Percentiles rank a stretch among this genome's conserved stretches.
These are phyloP conservation scores for Capsicum baccatum DNA, from an alignment of 257 asterid species.

Conservation along the genomic window DNA sequence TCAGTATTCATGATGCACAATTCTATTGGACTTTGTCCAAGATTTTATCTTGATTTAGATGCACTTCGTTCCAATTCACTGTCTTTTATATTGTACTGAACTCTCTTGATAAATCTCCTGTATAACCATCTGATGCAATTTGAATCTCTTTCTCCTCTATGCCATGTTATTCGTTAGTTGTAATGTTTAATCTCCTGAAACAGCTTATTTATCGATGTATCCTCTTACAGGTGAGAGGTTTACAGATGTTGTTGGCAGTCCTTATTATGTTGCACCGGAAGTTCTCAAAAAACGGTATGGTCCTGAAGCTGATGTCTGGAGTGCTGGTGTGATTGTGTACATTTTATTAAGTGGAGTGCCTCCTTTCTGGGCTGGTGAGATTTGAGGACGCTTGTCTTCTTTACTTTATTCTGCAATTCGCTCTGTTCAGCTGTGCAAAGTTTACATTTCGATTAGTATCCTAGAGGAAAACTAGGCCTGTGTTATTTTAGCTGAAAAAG, in stretches of 20 bases:
- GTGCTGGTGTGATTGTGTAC: constrained; percentile 96
- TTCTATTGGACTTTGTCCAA: not conserved
- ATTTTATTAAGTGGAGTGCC: constrained; percentile 96
- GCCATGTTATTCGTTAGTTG: not conserved
- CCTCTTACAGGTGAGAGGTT: constrained; percentile 72
- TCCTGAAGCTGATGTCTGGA: constrained; percentile 97
- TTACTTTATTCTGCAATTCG: not conserved
- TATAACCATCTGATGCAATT: not conserved
- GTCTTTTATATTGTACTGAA: not conserved
- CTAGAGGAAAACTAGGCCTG: not conserved
- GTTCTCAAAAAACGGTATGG: constrained; percentile 87
- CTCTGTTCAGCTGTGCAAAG: not conserved
- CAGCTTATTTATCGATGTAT: not conserved
- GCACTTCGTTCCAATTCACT: not conserved
- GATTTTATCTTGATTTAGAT: not conserved
- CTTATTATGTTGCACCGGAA: constrained; percentile 97
- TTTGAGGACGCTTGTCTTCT: not conserved
- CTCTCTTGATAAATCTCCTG: not conserved
- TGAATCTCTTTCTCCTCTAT: not conserved
- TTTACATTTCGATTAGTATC: not conserved
- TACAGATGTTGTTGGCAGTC: constrained; percentile 92
- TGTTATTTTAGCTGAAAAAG: not conserved
- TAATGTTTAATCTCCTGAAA: not conserved
- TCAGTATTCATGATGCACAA: not conserved
- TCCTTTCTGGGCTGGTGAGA: constrained; percentile 97